Evolutionary conservation across 2,329 filamentous ascomycete genomes (phyloP).

Genomic region (Paraconiothyrium brasiliense): DNA sequence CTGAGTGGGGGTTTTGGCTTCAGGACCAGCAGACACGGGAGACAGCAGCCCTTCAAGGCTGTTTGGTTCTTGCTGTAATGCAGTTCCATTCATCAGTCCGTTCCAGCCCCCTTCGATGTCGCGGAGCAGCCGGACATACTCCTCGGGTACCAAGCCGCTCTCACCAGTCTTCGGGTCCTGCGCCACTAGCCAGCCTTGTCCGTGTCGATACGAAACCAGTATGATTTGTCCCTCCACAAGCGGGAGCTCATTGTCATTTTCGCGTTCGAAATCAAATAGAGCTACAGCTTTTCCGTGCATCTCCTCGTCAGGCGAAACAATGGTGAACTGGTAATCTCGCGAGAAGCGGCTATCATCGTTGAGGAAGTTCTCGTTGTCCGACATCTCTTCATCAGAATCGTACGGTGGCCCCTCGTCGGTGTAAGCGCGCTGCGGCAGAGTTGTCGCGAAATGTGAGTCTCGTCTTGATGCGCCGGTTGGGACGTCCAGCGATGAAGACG

Average conservation of each 20-base stretch:
- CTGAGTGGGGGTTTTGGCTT: conserved; percentile 53
- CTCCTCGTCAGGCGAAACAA: conserved; percentile 93
- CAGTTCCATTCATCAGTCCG: conserved; percentile 49
- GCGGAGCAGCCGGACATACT: conserved; percentile 89
- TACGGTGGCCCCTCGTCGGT: conserved; percentile 54
- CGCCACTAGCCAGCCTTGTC: conserved; percentile 96
- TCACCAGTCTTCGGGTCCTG: conserved; percentile 94
- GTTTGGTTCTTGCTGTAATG: conserved; percentile 32
- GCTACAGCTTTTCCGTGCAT: conserved; percentile 97
- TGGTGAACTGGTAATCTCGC: conserved; percentile 92
- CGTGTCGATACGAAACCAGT: conserved; percentile 93
- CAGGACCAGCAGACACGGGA: conserved; percentile 44
- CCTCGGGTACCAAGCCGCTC: conserved; percentile 93
- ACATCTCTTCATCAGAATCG: conserved; percentile 60
- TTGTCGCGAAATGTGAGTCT: conserved; percentile 65
- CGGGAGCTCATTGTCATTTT: conserved; percentile 96
- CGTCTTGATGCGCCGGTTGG: conserved; percentile 50
- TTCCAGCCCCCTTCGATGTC: conserved; percentile 90
- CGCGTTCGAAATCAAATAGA: conserved; percentile 91
- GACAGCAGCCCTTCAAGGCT: conserved; percentile 42
- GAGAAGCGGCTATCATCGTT: conserved; percentile 82
- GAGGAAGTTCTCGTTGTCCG: conserved; percentile 57
- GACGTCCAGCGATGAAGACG: conserved; percentile 39
- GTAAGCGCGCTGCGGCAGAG: conserved; percentile 54
- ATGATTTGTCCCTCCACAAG: conserved; percentile 95